A percentile compares a stretch with the other conserved stretches of the same genome.
phyloP scores from a whole-genome alignment of 2,329 filamentous ascomycete species.

The Pyrenophora graminea region DNA sequence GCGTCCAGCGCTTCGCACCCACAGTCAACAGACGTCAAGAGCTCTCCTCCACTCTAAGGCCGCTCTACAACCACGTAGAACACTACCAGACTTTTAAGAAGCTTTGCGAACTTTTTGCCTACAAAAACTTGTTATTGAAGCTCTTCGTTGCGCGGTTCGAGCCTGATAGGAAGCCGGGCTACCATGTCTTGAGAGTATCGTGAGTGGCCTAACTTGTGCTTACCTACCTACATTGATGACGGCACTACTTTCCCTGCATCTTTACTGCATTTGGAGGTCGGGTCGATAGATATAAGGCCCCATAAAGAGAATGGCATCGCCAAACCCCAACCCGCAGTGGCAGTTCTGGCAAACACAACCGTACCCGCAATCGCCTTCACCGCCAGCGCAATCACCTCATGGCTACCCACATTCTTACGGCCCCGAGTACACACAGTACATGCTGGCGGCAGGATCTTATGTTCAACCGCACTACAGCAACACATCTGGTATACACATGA shows the following conservation, averaged over 20 bases:
- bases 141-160: background rate
- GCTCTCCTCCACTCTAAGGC: background rate
- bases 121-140: background rate
- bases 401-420: constrained; percentile 14
- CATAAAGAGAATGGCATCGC: constrained; percentile 4
- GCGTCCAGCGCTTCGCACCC: constrained; percentile 6
- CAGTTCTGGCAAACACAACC: constrained; percentile 14
- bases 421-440: constrained; percentile 6
- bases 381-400: constrained; percentile 8
- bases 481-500: constrained; percentile 9
- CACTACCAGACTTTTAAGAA: background rate
- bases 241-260: background rate
- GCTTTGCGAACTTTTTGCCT: no score
- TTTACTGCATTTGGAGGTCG: background rate
- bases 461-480: constrained; percentile 30
- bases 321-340: background rate
- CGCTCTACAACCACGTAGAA: background rate
- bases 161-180: background rate
- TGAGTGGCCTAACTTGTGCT: background rate
- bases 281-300: background rate
- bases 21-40: background rate
- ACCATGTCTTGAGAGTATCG: background rate
- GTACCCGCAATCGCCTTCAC: constrained; percentile 13
- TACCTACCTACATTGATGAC: constrained; percentile 3
- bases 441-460: constrained; percentile 10